Evolutionary conservation across 2,329 filamentous ascomycete species (phyloP).

Genomic region (Bipolaris victoriae): DNA sequence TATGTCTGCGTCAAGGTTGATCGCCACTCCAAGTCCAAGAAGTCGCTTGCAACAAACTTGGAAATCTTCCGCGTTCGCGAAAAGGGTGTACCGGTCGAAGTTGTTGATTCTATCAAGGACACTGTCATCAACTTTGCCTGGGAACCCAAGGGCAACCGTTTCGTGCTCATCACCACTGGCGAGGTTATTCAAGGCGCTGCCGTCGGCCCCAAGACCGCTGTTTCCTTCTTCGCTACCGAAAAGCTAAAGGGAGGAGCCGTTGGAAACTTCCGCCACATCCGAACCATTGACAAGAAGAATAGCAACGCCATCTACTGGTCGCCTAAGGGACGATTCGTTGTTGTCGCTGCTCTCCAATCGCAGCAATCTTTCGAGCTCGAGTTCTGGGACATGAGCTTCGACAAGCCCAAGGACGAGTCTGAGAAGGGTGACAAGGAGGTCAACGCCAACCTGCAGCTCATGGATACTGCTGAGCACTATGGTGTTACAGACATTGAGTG

Average conservation of each 20-base stretch:
- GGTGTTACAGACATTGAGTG: constrained; percentile 97
- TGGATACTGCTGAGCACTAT: constrained; percentile 94
- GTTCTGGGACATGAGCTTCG: constrained; percentile 97
- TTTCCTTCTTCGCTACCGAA: constrained; percentile 96
- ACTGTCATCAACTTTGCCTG: constrained; percentile 99
- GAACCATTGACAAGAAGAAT: constrained; percentile 98
- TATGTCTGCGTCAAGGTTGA: constrained; percentile 99
- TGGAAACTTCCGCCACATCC: constrained; percentile 95
- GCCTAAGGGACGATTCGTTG: constrained; percentile 90
- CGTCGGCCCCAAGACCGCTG: constrained; percentile 89
- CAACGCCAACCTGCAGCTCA: constrained; percentile 90
- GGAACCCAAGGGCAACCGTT: constrained; percentile 97
- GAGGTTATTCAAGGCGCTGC: constrained; percentile 79
- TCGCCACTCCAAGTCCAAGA: constrained; percentile 98
- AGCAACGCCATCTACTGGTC: constrained; percentile 99
- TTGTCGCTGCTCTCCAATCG: constrained; percentile 90
- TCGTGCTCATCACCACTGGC: constrained; percentile 93
- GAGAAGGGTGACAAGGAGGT: constrained; percentile 91
- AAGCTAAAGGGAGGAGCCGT: constrained; percentile 81
- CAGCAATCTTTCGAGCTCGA: constrained; percentile 94
- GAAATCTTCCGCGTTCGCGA: constrained; percentile 98
- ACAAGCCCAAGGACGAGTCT: constrained; percentile 77
- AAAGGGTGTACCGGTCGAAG: constrained; percentile 97
- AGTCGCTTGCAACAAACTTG: constrained; percentile 93
- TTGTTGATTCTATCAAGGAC: constrained; percentile 96